Evolutionary conservation across 371 early-diverging fungal species (phyloP).

Genomic region (Circinella minor): DNA sequence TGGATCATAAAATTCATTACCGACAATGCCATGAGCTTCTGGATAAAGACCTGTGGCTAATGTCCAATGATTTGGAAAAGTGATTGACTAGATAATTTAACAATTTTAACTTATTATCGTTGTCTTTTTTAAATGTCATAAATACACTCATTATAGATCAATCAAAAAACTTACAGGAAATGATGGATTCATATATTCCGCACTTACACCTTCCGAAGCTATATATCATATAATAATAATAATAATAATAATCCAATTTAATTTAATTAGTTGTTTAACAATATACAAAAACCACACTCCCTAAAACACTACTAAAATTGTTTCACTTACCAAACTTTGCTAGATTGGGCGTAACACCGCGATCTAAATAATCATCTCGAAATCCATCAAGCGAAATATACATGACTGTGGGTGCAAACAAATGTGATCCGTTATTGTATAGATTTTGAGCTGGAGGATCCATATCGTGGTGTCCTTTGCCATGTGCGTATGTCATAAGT

Average conservation of each 20-base stretch:
- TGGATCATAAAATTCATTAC: slow-evolving; percentile 88
- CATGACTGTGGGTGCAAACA: slow-evolving; percentile 80
- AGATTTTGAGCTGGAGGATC: slow-evolving; percentile 28
- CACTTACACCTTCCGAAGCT: slow-evolving; percentile 54
- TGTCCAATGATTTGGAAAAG: slow-evolving; percentile 96
- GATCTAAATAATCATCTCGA: slow-evolving; percentile 81
- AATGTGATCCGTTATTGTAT: slow-evolving; percentile 69
- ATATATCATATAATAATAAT: slow-evolving; percentile 5
- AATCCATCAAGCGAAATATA: slow-evolving; percentile 93
- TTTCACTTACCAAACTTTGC: slow-evolving; percentile 55
- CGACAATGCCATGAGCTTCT: slow-evolving; percentile 91
- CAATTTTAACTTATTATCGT: background rate
- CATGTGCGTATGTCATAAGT: slow-evolving; percentile 17
- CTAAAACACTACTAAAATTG: too few species aligned
- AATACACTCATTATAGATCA: background rate
- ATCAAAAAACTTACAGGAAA: slow-evolving; percentile 62
- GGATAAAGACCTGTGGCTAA: slow-evolving; percentile 93
- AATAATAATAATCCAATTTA: background rate
- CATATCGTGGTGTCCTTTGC: slow-evolving; percentile 12
- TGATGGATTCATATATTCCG: slow-evolving; percentile 74
- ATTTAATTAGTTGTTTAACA: too few species aligned
- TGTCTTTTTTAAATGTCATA: background rate
- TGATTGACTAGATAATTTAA: slow-evolving; percentile 55
- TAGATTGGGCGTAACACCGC: slow-evolving; percentile 76
- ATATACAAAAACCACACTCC: too few species aligned